Evolutionary conservation across 1,139 yeast species (phyloP), one percentile per base, ranked within the genome.

Genomic region (Pichia sp.): DNA sequence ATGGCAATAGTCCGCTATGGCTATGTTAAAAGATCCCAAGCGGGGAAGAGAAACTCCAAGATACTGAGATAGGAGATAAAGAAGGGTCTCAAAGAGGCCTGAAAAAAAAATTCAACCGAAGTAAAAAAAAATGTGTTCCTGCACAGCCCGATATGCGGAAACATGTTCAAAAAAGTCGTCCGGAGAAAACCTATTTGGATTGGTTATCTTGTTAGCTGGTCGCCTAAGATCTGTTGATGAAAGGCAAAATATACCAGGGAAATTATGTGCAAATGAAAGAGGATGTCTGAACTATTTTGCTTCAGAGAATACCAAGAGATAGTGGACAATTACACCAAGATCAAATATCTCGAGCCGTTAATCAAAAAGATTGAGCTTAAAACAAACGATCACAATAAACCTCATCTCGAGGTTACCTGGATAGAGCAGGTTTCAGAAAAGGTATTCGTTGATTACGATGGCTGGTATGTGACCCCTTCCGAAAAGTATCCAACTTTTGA

Each of bases 401-500:
- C 47, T 15, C 30, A 26, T n/a, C 43, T 51, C 32, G 45, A 53
- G 38, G 41, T 49, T 13, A 45, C 26, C 15, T 51, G 57, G 61
- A 26, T 52, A 4, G 57, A 57, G 43, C 16, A 15, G 4, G 23
- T n/a, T 7, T 26, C 15, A 8, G 57, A 51, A 11, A 1, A 31
- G 4, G 41, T 56, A 1, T 32, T 50, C 23, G 68, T 66, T 19
- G 50, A 55, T 32, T 50, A 34, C 4, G 54, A 58, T 40, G 70
- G 70, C 1, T 67, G 70, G 70, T 61, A 49, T 50, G 42, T 47
- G 10, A 10, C 1, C 1, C 13, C 44, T 26, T 38, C 11, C 13
- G 30, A 34, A 16, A 29, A 44, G 49, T 13, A 50, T 50, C 67
- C 70, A 16, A 67, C 70, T 5, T 67, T 67, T 58, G 70, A 67